These are phyloP conservation scores for Tylopilus sp. DNA, from an alignment of 1,284 basidiomycete species.

Conservation along the genomic window DNA sequence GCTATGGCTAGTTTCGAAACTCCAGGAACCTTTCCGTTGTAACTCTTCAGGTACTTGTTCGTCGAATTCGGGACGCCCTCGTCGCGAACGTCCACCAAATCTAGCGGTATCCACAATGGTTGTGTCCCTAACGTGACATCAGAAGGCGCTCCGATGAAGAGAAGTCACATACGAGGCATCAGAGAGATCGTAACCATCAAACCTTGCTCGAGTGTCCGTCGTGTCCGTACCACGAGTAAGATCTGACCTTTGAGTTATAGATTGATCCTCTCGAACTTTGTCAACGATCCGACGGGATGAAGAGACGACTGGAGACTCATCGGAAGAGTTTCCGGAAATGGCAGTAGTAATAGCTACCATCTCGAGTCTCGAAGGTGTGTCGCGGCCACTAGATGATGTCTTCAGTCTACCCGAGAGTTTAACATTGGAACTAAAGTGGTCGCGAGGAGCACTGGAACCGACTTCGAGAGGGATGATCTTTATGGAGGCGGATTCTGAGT, in stretches of 20 bases:
- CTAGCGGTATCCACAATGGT: neutral
- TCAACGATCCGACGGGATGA: neutral
- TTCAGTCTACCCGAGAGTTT: neutral
- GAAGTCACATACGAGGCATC: constrained; percentile 19
- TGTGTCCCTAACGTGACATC: constrained; percentile 18
- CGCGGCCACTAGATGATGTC: neutral
- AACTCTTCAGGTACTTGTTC: neutral
- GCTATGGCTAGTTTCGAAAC: neutral
- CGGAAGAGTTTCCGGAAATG: neutral
- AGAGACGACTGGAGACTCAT: constrained; percentile 5
- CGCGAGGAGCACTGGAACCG: neutral
- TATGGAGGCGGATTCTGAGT: neutral
- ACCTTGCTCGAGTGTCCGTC: neutral
- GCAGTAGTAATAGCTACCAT: neutral
- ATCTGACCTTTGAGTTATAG: neutral
- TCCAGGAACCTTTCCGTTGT: neutral
- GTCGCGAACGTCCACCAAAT: neutral
- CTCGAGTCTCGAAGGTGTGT: neutral
- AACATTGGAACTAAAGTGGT: neutral
- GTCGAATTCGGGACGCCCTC: neutral
- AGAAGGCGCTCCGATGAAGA: neutral
- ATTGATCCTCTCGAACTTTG: neutral
- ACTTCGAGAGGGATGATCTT: constrained; percentile 2
- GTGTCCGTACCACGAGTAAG: neutral
- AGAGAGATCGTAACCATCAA: neutral